Conservation (phyloP, 2,329 filamentous ascomycete species). For the Apiospora sp. region DNA sequence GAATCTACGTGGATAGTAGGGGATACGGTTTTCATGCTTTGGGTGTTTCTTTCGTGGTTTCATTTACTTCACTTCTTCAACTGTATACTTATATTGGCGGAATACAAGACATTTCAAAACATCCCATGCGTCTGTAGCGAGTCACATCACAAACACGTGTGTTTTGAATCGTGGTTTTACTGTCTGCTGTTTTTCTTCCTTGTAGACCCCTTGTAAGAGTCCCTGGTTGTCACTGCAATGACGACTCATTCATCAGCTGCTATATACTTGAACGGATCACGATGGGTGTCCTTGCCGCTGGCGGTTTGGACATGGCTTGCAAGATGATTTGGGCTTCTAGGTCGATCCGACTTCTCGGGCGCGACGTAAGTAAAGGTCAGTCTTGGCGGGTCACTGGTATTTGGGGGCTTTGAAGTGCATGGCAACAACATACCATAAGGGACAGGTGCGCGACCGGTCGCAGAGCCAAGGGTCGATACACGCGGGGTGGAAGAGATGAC, state of each 20-base stretch:
- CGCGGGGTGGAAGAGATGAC: background rate
- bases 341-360: background rate
- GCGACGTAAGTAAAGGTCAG: background rate
- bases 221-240: too few species aligned
- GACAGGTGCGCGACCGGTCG: background rate
- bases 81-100: background rate
- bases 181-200: too few species aligned
- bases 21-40: background rate
- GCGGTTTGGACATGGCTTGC: background rate
- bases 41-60: too few species aligned
- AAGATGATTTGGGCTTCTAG: background rate
- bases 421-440: background rate
- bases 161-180: too few species aligned
- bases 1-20: background rate
- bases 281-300: background rate
- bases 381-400: background rate
- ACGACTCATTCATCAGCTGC: too few species aligned
- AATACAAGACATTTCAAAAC: background rate
- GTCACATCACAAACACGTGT: too few species aligned
- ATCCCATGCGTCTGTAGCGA: too few species aligned
- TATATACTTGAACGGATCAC: background rate
- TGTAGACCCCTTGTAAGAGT: too few species aligned
- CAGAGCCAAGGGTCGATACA: background rate
- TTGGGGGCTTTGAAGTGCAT: background rate
- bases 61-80: background rate